Evolutionary conservation across 164 flowering plant genomes (phyloP), one percentile per base, ranked within the genome.

Genomic region (Vitis labrusca): DNA sequence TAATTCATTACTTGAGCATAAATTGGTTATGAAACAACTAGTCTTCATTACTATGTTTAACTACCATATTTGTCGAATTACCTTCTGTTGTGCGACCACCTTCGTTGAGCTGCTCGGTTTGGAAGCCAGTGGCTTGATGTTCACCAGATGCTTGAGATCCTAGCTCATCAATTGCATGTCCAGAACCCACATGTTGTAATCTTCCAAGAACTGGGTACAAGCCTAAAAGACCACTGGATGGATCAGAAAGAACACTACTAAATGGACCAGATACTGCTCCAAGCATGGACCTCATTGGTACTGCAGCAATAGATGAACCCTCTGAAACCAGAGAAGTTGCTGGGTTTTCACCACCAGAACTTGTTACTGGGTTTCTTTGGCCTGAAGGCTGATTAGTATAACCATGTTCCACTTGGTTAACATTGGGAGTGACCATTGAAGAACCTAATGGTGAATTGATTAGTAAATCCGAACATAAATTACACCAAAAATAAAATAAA

Each of bases 271-370:
- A 94, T 62, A 90, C 80, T 57, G 96, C 86, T 52, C 92, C 87
- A 74, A 89, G 82, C 76, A 89, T 80, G 60, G 92, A 85, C 77
- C 97, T 84, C 48, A 91, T 49, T 52, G 97, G 97, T 65, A 87
- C 75, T 32, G 85, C 76, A 50, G 72, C 29, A n/a, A 74, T 61
- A 67, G 84, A 58, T 70, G 82, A 73, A 71, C 51, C 61, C 44
- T 79, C 81, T 50, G 82, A 64, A 71, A 50, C 65, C 65, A 79
- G 76, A 30, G 86, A 19, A 65, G 74, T 66, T 53, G 77, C 73
- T 19, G 71, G 49, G 75, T 60, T 77, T 64, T 64, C 82, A 78
- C 61, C 78, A 44, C 66, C 76, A 74, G 82, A 63, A 68, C 61
- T 60, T 53, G 81, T 71, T 70, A 71, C 56, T 58, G 86, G 44